A percentile compares a stretch with the other conserved stretches of the same genome.
Conservation (phyloP, 2,329 filamentous ascomycete species). For the Fusarium illudens region DNA sequence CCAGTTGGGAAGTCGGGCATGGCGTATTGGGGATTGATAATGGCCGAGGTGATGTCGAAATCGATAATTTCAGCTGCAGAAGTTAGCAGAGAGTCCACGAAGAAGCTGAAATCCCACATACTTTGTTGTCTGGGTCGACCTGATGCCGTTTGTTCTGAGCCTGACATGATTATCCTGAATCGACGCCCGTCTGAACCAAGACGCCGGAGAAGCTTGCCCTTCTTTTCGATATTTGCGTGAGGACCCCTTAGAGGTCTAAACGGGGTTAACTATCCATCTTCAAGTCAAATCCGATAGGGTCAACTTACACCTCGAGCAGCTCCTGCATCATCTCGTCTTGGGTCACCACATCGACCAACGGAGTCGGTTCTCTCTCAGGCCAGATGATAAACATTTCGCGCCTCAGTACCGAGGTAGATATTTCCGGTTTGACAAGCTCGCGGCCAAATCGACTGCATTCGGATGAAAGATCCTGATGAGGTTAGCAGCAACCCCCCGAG, state of each 20-base stretch:
- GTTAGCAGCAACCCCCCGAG: slow-evolving; percentile 3
- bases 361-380: slow-evolving; percentile 41
- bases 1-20: slow-evolving; percentile 29
- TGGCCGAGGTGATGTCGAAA: slow-evolving; percentile 43
- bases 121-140: slow-evolving; percentile 37
- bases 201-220: slow-evolving; percentile 40
- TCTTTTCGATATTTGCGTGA: slow-evolving; percentile 32
- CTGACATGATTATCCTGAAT: slow-evolving; percentile 41
- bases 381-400: slow-evolving; percentile 44
- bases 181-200: slow-evolving; percentile 40
- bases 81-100: slow-evolving; percentile 8
- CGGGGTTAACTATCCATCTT: slow-evolving; percentile 1
- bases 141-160: slow-evolving; percentile 30
- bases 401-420: slow-evolving; percentile 23
- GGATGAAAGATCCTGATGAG: slow-evolving; percentile 38
- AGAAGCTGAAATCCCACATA: slow-evolving; percentile 1
- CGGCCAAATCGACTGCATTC: slow-evolving; percentile 40
- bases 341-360: slow-evolving; percentile 45
- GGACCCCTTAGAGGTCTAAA: slow-evolving; percentile 32
- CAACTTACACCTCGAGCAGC: slow-evolving; percentile 41
- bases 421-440: slow-evolving; percentile 41
- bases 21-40: slow-evolving; percentile 44
- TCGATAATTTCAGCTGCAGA: slow-evolving; percentile 41
- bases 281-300: no score
- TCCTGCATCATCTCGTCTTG: slow-evolving; percentile 47